These are phyloP conservation scores for Botrytis squamosa DNA, from an alignment of 2,329 filamentous ascomycete species.

Conservation along the genomic window DNA sequence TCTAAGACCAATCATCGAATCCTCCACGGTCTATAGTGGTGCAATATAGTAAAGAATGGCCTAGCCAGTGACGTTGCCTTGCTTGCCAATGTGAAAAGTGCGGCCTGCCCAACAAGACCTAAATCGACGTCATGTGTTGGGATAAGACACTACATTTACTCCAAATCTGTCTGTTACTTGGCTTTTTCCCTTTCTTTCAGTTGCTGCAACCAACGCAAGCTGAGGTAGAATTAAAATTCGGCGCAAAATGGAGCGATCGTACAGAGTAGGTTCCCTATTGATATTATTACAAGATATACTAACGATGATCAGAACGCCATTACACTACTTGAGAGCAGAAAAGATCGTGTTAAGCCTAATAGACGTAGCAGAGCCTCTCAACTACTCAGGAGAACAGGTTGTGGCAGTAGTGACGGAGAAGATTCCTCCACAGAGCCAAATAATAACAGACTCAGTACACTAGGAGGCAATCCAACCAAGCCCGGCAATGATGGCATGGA, in stretches of 20 bases:
- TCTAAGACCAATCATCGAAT: neutral
- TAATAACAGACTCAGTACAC: neutral
- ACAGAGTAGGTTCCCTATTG: neutral
- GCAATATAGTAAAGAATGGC: too few species aligned
- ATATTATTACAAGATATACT: neutral
- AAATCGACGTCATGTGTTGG: neutral
- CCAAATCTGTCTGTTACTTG: neutral
- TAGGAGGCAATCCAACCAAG: neutral
- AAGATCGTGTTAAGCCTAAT: neutral
- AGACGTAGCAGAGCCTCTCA: conserved; percentile 11
- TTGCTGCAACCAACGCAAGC: neutral
- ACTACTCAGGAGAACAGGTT: conserved; percentile 5
- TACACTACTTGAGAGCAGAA: conserved; percentile 6
- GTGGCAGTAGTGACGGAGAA: conserved; percentile 1
- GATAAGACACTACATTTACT: neutral
- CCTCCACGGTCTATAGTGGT: neutral
- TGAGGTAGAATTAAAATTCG: too few species aligned
- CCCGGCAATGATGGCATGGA: conserved; percentile 1
- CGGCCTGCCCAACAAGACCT: neutral
- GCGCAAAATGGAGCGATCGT: conserved; percentile 6
- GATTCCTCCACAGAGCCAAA: neutral
- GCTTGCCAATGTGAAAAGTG: too few species aligned
- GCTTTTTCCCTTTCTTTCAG: neutral
- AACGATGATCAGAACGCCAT: neutral
- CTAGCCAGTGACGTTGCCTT: neutral